phyloP scores from a whole-genome alignment of 2,329 filamentous ascomycete genomes.

The Fusarium humuli region DNA sequence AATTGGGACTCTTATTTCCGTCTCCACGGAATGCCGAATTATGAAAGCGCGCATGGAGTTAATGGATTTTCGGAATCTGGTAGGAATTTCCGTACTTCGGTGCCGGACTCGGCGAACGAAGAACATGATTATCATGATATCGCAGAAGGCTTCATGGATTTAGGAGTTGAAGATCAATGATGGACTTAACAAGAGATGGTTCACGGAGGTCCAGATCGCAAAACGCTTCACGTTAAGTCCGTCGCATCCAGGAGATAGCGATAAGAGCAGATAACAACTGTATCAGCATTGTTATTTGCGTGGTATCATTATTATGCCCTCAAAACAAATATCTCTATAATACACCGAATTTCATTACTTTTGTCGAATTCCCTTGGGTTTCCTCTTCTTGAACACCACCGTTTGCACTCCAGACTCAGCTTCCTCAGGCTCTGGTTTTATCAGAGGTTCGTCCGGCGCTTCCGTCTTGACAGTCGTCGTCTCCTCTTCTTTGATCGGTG shows the following conservation, averaged over 20 bases:
- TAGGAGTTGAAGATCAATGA: not conserved
- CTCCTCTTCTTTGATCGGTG: not conserved
- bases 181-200: not conserved
- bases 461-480: conserved; percentile 57
- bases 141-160: not conserved
- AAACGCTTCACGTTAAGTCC: not conserved
- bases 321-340: not conserved
- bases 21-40: conserved; percentile 23
- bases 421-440: conserved; percentile 50
- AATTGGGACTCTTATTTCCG: conserved; percentile 3
- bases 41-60: not conserved
- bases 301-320: conserved; percentile 31
- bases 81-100: not conserved
- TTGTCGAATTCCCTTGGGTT: conserved; percentile 73
- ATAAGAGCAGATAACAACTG: not conserved
- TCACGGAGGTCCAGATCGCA: not conserved
- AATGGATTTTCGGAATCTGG: not conserved
- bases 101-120: not conserved
- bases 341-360: conserved; percentile 56
- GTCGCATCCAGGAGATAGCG: not conserved
- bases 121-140: not conserved
- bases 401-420: conserved; percentile 51
- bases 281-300: conserved; percentile 1
- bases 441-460: conserved; percentile 38
- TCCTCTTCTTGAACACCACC: conserved; percentile 84